Evolutionary conservation across 1,284 basidiomycete genomes (phyloP).

Genomic region (Boletus hoseneyae): DNA sequence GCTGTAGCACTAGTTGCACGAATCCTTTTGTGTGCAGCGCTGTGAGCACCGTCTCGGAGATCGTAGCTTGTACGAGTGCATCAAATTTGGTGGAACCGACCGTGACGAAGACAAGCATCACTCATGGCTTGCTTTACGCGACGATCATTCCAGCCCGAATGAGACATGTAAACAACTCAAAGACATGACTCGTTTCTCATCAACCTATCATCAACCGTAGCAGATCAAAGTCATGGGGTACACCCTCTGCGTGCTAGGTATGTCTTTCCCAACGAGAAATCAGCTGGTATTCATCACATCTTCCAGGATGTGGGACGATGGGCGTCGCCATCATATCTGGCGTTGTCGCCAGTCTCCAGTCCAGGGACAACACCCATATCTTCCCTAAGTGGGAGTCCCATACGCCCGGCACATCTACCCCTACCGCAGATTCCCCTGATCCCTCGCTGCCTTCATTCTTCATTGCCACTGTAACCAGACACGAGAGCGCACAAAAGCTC

Average conservation of each 20-base stretch:
- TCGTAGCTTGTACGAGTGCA: slow-evolving; percentile 60
- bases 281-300: slow-evolving; percentile 8
- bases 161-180: too few species aligned
- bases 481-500: slow-evolving; percentile 75
- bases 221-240: slow-evolving; percentile 34
- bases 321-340: slow-evolving; percentile 95
- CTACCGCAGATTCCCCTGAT: slow-evolving; percentile 52
- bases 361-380: slow-evolving; percentile 36
- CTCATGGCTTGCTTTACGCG: not conserved
- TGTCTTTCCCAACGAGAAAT: slow-evolving; percentile 1
- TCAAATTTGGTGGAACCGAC: slow-evolving; percentile 92
- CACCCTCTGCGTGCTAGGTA: slow-evolving; percentile 41
- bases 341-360: slow-evolving; percentile 71
- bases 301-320: slow-evolving; percentile 96
- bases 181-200: slow-evolving; percentile 16
- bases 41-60: slow-evolving; percentile 55
- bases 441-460: slow-evolving; percentile 77
- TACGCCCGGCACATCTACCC: slow-evolving; percentile 81
- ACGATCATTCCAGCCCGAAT: too few species aligned
- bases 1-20: slow-evolving; percentile 64
- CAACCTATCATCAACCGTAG: not conserved
- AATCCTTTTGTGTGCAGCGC: slow-evolving; percentile 56
- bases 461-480: slow-evolving; percentile 84
- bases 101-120: slow-evolving; percentile 75
- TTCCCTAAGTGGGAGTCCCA: slow-evolving; percentile 74